Evolutionary conservation across 1,139 yeast species (phyloP).

Genomic region (Debaryomyces coudertii): DNA sequence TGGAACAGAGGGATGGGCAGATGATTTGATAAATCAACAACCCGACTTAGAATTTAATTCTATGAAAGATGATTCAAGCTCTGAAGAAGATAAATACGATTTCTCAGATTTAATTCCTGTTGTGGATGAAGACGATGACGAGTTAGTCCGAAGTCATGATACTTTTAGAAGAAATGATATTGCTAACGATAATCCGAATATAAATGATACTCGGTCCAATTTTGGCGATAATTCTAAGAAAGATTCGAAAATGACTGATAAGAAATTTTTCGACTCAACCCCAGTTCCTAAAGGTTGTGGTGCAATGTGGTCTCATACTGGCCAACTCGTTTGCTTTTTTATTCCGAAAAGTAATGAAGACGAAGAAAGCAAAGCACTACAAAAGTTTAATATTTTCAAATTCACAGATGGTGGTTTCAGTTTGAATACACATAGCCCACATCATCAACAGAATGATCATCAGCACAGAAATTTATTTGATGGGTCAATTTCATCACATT

Average conservation of each 20-base stretch:
- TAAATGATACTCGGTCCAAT: constrained; percentile 20
- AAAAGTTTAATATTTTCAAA: constrained; percentile 40
- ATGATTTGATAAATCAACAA: constrained; percentile 45
- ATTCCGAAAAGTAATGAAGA: constrained; percentile 52
- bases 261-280: constrained; percentile 62
- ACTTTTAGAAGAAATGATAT: constrained; percentile 19
- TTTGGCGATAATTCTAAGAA: constrained; percentile 19
- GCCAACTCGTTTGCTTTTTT: constrained; percentile 81
- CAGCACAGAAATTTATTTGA: constrained; percentile 13
- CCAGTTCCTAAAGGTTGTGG: constrained; percentile 95
- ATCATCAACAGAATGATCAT: constrained; percentile 19
- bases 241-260: constrained; percentile 16
- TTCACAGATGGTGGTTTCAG: constrained; percentile 46
- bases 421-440: constrained; percentile 22
- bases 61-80: constrained; percentile 30
- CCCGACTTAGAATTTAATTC: constrained; percentile 32
- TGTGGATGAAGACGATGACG: constrained; percentile 30
- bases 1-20: constrained; percentile 51
- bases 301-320: constrained; percentile 81
- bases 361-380: constrained; percentile 28
- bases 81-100: constrained; percentile 33
- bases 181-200: constrained; percentile 11
- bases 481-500: constrained; percentile 16
- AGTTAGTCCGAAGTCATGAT: constrained; percentile 23
- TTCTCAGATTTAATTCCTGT: constrained; percentile 38